Conservation (phyloP, 257 asterid species). For the Nicotiana sylvestris region DNA sequence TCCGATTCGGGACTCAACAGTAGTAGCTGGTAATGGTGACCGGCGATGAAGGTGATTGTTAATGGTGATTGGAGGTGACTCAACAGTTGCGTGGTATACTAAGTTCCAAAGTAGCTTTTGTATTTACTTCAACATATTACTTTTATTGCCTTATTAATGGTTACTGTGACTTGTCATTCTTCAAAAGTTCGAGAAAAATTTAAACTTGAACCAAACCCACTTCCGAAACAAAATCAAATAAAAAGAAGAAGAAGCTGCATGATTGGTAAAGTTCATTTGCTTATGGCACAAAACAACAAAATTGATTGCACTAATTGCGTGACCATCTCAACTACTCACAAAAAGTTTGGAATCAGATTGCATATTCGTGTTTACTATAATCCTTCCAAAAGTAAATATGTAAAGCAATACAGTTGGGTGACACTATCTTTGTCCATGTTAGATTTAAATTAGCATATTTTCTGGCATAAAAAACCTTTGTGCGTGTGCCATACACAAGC, state of each 20-base stretch:
- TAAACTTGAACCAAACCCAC: background rate
- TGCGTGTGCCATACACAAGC: conserved; percentile 12
- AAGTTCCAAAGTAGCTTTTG: background rate
- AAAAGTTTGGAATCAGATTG: background rate
- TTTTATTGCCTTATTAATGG: background rate
- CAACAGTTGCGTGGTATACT: background rate
- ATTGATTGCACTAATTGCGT: background rate
- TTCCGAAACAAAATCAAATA: background rate
- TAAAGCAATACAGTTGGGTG: background rate
- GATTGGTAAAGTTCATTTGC: background rate
- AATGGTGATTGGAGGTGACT: no score
- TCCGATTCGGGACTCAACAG: no score
- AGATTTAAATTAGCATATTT: background rate
- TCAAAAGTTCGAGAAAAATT: background rate
- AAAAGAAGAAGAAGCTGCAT: background rate
- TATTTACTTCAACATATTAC: background rate
- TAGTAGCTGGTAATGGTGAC: no score
- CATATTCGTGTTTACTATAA: background rate
- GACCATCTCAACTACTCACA: background rate
- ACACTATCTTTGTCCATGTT: background rate
- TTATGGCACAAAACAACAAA: background rate
- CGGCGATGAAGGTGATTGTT: no score
- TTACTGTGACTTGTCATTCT: background rate
- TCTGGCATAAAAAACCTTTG: background rate
- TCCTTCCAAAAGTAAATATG: background rate